Evolutionary conservation across 23 red algal species (phyloP).

Genomic region (Gracilaria gracilis): DNA sequence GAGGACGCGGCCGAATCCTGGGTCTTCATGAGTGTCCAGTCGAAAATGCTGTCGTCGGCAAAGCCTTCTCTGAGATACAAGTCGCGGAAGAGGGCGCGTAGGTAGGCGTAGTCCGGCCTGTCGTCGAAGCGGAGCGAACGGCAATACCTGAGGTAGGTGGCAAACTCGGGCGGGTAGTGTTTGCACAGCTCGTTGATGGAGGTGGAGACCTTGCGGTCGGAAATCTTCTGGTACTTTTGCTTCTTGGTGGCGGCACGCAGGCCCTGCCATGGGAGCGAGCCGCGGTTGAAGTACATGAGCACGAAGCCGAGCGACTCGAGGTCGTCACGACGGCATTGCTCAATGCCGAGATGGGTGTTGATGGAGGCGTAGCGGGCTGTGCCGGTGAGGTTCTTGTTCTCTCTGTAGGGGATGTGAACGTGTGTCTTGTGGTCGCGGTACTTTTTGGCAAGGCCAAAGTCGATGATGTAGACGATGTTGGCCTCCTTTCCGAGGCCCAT

Average conservation of each 20-base stretch:
- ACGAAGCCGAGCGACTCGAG: constrained; percentile 99
- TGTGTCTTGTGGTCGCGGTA: constrained; percentile 98
- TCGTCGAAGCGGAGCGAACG: constrained; percentile 94
- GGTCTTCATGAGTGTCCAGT: constrained; percentile 94
- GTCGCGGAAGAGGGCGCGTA: constrained; percentile 90
- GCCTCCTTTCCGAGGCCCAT: constrained; percentile 95
- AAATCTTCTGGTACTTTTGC: constrained; percentile 99
- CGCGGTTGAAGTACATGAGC: constrained; percentile 99
- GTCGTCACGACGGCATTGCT: constrained; percentile 97
- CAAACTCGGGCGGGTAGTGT: constrained; percentile 93
- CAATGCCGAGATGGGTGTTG: constrained; percentile 99
- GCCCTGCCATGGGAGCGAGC: constrained; percentile 97
- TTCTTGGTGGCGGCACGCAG: constrained; percentile 98
- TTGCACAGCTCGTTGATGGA: constrained; percentile 93
- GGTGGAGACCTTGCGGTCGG: constrained; percentile 95
- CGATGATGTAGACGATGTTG: constrained; percentile 96
- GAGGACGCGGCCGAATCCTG: constrained; percentile 33
- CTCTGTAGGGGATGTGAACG: constrained; percentile 98
- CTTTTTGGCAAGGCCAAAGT: constrained; percentile 99
- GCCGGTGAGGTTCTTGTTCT: constrained; percentile 99
- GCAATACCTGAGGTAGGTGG: constrained; percentile 93
- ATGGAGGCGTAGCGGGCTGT: constrained; percentile 99
- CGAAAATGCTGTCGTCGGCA: constrained; percentile 91
- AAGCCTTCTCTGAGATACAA: constrained; percentile 92
- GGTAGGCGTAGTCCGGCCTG: constrained; percentile 95